A percentile compares a stretch with the other conserved stretches of the same genome.
Evolutionary conservation across 2,329 filamentous ascomycete species (phyloP).

Genomic region (Sclerotinia sclerotiorum): DNA sequence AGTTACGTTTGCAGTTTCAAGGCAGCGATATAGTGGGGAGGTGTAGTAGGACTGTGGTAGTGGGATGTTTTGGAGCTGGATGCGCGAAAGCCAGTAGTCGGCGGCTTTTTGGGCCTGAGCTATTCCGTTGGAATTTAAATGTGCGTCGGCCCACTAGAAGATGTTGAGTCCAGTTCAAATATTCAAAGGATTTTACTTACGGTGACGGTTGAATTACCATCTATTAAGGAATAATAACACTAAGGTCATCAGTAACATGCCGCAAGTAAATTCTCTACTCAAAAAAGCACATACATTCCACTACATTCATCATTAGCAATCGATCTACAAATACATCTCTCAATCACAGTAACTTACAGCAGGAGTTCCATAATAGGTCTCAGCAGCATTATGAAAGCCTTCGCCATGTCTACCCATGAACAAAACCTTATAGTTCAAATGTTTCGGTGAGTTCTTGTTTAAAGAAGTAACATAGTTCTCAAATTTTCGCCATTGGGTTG

Average conservation of each 20-base stretch:
- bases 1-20: conserved; percentile 61
- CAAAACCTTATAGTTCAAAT: conserved; percentile 62
- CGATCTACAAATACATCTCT: not conserved
- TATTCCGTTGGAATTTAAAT: conserved; percentile 58
- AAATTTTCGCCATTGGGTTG: conserved; percentile 67
- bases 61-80: conserved; percentile 55
- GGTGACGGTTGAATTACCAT: conserved; percentile 60
- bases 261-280: not conserved
- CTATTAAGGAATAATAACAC: conserved; percentile 65
- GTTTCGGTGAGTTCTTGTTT: conserved; percentile 48
- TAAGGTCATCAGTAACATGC: conserved; percentile 31
- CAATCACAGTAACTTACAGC: conserved; percentile 39
- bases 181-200: not conserved
- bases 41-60: conserved; percentile 64
- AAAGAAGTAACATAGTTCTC: conserved; percentile 55
- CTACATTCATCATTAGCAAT: conserved; percentile 1
- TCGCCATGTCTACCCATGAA: conserved; percentile 49
- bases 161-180: not conserved
- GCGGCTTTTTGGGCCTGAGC: conserved; percentile 59
- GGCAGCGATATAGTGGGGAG: conserved; percentile 62
- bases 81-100: conserved; percentile 56
- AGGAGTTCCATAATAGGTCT: conserved; percentile 65
- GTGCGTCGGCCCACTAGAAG: conserved; percentile 59
- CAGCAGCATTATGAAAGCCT: conserved; percentile 46
- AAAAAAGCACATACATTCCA: conserved; percentile 59